Conservation (phyloP, 2,329 filamentous ascomycete species). For the Podosphaera aphanis region DNA sequence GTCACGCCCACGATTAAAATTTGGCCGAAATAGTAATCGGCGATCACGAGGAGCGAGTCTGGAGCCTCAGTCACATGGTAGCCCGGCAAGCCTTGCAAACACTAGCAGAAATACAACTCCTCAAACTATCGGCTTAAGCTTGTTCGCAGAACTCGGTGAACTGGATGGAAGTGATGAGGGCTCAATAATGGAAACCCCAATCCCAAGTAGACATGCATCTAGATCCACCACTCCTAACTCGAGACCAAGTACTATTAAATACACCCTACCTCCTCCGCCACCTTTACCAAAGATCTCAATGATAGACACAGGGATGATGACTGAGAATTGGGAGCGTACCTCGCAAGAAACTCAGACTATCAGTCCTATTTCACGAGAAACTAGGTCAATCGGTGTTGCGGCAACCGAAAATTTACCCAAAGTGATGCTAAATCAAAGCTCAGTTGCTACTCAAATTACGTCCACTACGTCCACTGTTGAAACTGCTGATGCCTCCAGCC, state of each 20-base stretch:
- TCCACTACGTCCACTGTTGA: slow-evolving; percentile 1
- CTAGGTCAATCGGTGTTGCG: neutral
- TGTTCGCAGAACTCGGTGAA: slow-evolving; percentile 77
- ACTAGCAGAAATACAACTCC: slow-evolving; percentile 26
- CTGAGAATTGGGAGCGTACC: slow-evolving; percentile 27
- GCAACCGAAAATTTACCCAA: neutral
- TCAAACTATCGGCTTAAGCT: slow-evolving; percentile 40
- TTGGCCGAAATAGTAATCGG: slow-evolving; percentile 37
- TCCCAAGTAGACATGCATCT: slow-evolving; percentile 22
- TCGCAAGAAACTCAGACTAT: too few species aligned
- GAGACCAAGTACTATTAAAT: slow-evolving; percentile 14
- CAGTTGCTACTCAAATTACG: slow-evolving; percentile 5
- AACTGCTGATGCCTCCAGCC: slow-evolving; percentile 13
- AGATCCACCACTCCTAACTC: slow-evolving; percentile 20
- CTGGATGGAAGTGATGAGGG: slow-evolving; percentile 49
- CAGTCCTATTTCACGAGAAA: too few species aligned
- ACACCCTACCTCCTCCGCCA: slow-evolving; percentile 23
- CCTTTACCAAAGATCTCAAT: slow-evolving; percentile 26
- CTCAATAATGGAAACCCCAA: slow-evolving; percentile 29
- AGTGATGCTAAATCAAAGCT: slow-evolving; percentile 4
- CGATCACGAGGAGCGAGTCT: slow-evolving; percentile 38
- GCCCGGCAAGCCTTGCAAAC: slow-evolving; percentile 31
- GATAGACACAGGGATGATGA: slow-evolving; percentile 38
- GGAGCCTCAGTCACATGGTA: slow-evolving; percentile 32
- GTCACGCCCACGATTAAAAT: slow-evolving; percentile 46